Base-by-base conservation (phyloP, 75 land plant species). In the Picea sitchensis region DNA sequence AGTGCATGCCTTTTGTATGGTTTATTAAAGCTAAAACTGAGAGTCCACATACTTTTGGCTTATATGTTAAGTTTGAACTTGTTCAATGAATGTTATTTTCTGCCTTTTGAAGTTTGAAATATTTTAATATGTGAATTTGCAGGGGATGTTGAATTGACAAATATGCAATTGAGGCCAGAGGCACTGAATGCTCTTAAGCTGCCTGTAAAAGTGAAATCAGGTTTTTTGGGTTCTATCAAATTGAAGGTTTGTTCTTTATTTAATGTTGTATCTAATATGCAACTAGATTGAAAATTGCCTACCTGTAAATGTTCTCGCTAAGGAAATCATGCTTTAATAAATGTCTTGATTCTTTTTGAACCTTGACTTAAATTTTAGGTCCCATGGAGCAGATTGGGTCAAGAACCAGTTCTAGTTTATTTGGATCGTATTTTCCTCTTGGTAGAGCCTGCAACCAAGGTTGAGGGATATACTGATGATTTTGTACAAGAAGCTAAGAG, bases 361-460 rank as follows among this genome's bases (percentile, higher is more conserved):
- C 61, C 7, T 44, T 71, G 14, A 77, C 44, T 82, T 64, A 17
- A 71, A 44, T 69, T 26, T 30, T 76, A 96, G 99, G 92, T 98
- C 64, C 99, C 99, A 73, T 98, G 99, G 99, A 98, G 96, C 82
- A 90, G 91, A 82, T 89, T 98, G 74, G 99, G 99, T 21, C 99
- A 95, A 79, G 99, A 98, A 76, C 98, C 99, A 18, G 99, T 98
- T 68, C 69, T 93, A 76, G 98, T 98, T 67, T 76, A 84, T 64
- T 79, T 98, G 36, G 99, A 98, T 84, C 92, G 93, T 13, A 98
- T 98, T 78, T 92, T 87, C 80, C 61, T 98, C 60, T 84, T 98
- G 78, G 99, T 92, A 62, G 98, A 98, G 74, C 99, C 99, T 77
- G 88, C 91, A 69, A 92, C 94, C 31, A 80, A 89, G 61, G 94